Evolutionary conservation across 495 filamentous ascomycete genomes (phyloP).

Genomic region (Friedmanniomyces endolithicus): DNA sequence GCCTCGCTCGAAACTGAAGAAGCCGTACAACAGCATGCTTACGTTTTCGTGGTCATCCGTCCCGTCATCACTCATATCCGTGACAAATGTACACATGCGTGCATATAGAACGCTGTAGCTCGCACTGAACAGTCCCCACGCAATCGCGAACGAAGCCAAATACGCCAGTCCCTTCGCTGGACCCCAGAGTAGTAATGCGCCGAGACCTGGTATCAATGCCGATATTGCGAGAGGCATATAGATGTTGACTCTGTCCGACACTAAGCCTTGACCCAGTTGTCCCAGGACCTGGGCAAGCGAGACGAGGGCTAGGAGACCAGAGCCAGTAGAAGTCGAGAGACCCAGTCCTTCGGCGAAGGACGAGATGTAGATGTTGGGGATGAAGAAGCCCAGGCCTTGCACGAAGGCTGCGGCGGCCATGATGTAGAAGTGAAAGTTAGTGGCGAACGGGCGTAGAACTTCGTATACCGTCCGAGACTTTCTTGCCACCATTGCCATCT

Average conservation of each 20-base stretch:
- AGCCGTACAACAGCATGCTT: constrained; percentile 14
- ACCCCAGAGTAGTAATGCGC: constrained; percentile 18
- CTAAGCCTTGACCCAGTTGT: constrained; percentile 17
- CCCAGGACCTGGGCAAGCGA: constrained; percentile 19
- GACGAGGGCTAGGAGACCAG: constrained; percentile 13
- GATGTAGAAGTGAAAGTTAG: constrained; percentile 5
- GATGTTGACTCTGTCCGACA: constrained; percentile 18
- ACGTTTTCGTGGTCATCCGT: background rate
- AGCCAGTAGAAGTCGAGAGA: constrained; percentile 9
- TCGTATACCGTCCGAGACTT: background rate
- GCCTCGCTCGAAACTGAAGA: constrained; percentile 20
- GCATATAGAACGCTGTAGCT: constrained; percentile 20
- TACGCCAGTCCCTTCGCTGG: constrained; percentile 9
- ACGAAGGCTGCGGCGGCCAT: constrained; percentile 12
- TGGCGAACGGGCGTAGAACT: constrained; percentile 2
- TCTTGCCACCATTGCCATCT: background rate
- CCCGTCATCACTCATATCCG: background rate
- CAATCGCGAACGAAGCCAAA: constrained; percentile 12
- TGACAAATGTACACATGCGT: constrained; percentile 7
- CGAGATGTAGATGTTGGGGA: constrained; percentile 22
- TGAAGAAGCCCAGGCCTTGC: constrained; percentile 22
- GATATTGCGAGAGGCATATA: constrained; percentile 13
- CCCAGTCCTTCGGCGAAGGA: constrained; percentile 15
- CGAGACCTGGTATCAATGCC: constrained; percentile 9
- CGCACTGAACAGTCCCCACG: constrained; percentile 18